phyloP scores from a whole-genome alignment of 257 asterid genomes.

The Solanum boliviense region DNA sequence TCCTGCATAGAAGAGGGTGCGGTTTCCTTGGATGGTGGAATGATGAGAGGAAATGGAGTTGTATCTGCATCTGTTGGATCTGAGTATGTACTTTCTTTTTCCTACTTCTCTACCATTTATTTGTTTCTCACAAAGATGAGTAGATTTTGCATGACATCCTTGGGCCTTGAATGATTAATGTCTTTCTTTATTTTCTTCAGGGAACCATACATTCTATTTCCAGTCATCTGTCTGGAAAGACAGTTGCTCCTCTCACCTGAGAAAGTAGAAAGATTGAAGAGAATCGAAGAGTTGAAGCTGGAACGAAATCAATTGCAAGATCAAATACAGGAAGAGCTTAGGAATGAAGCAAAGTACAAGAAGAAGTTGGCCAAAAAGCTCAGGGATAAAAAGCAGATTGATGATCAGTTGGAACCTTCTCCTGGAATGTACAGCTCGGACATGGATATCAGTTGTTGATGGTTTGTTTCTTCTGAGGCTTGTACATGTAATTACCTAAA shows the following conservation, averaged over 20 bases:
- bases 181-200: conserved; percentile 12
- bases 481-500: neutral
- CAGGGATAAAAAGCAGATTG: neutral
- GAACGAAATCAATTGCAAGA: neutral
- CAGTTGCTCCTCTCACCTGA: neutral
- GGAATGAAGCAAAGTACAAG: neutral
- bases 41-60: conserved; percentile 39
- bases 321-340: neutral
- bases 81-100: conserved; percentile 21
- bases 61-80: conserved; percentile 23
- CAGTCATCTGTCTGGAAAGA: conserved; percentile 13
- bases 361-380: neutral
- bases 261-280: neutral
- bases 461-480: neutral
- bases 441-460: neutral
- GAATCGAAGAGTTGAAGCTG: neutral
- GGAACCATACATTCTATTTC: conserved; percentile 38
- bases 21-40: conserved; percentile 60
- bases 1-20: conserved; percentile 38
- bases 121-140: neutral
- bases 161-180: neutral
- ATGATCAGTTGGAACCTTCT: neutral
- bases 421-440: neutral
- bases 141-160: neutral
- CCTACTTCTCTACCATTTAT: neutral